Evolutionary conservation across 192 early-diverging fungal genomes (phyloP), one percentile per base, ranked within the genome.

Genomic region (Coemansia sp.): DNA sequence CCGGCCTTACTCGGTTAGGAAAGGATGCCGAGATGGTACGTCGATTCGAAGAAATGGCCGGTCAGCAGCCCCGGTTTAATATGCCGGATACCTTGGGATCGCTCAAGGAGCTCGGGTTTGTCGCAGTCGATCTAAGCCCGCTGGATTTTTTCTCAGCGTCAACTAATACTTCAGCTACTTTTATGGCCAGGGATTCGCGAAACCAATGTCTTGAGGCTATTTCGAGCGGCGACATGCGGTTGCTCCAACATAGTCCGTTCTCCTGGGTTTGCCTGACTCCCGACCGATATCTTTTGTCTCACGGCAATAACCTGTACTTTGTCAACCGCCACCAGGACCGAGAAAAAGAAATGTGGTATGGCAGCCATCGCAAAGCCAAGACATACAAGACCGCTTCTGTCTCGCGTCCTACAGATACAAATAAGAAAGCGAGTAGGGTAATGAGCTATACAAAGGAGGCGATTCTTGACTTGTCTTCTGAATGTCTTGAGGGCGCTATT

Each of bases 401-500:
- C 34, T 18, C 13, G 49, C 33, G 18, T 47, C 8, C 36, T 38
- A 38, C 36, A 33, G 29, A 5, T 3, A 11, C 20, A n/a, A 22
- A 20, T 22, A 52, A 42, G n/a, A 42, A 62, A 1, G 7, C 27
- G 1, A 36, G 18, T 31, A 15, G 68, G 41, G n/a, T 66, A 10
- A 29, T 40, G 49, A 44, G 31, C 47, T 76, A 70, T 38, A 44
- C 74, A 9, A 22, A 33, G 11, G 63, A 71, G 10, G 18, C 16
- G n/a, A 10, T 22, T 6, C 6, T 71, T 1, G 59, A 46, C 1
- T n/a, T 77, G 60, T 20, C 8, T 11, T 76, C 86, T 18, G 88
- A 89, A 62, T 73, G 76, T 22, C 76, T 92, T 40, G 72, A 61
- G 36, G 77, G 71, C n/a, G 88, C 86, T 9, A 74, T 94, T 20